Conservation (phyloP, 23 red algal species). For the Chondrus crispus region DNA sequence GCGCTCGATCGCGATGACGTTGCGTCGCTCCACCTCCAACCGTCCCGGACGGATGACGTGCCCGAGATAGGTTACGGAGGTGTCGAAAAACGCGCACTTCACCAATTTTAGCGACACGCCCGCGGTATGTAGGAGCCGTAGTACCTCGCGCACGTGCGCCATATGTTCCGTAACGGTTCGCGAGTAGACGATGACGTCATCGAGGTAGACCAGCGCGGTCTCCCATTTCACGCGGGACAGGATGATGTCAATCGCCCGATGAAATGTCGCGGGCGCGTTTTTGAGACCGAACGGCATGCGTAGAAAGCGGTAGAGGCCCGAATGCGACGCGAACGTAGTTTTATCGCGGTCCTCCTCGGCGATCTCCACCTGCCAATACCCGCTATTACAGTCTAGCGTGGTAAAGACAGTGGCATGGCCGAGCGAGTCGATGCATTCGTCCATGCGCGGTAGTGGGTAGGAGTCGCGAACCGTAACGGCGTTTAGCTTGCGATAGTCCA, state of each 20-base stretch:
- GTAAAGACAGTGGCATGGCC: neutral
- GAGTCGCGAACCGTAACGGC: neutral
- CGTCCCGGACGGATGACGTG: too few species aligned
- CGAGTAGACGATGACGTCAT: constrained; percentile 31
- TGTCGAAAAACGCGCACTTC: too few species aligned
- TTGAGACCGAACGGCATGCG: constrained; percentile 9
- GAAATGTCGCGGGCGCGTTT: constrained; percentile 16
- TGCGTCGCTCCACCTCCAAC: too few species aligned
- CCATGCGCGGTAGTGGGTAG: constrained; percentile 9
- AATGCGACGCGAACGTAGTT: neutral
- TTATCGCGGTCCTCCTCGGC: neutral
- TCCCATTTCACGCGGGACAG: neutral
- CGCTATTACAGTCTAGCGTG: neutral
- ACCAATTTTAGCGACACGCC: too few species aligned
- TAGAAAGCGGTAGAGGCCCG: neutral
- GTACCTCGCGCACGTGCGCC: neutral
- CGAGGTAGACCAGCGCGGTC: neutral
- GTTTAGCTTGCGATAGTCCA: neutral
- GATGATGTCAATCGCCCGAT: constrained; percentile 10
- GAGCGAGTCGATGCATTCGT: constrained; percentile 18
- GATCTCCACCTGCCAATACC: neutral
- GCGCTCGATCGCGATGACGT: too few species aligned
- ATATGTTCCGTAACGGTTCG: neutral
- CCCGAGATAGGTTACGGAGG: too few species aligned
- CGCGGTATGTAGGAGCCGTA: too few species aligned